phyloP scores from a whole-genome alignment of 73 alveolate species.

The Breviolum minutum region DNA sequence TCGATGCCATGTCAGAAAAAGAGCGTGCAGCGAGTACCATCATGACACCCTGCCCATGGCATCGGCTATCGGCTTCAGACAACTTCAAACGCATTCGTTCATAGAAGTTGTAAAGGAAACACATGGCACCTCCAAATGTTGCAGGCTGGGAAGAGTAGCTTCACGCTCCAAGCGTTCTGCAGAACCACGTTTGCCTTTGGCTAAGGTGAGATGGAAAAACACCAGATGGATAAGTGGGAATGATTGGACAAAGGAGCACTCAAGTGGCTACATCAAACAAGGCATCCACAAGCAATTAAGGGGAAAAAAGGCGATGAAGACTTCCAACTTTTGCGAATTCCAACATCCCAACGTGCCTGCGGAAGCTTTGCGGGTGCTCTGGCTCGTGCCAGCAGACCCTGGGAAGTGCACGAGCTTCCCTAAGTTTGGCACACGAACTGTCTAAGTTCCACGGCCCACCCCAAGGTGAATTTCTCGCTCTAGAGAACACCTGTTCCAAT shows the following conservation, averaged over 20 bases:
- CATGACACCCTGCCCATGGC: slow-evolving; percentile 55
- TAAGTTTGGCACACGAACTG: neutral
- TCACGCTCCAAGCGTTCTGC: slow-evolving; percentile 42
- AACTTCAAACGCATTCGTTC: too few species aligned
- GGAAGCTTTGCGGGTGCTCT: neutral
- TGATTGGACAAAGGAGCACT: too few species aligned
- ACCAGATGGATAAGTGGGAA: too few species aligned
- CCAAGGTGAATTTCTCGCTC: too few species aligned
- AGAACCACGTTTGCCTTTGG: slow-evolving; percentile 16
- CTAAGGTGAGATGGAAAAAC: neutral
- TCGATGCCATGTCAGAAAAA: slow-evolving; percentile 25
- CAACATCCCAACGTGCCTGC: neutral
- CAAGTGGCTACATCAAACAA: too few species aligned
- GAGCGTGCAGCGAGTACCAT: slow-evolving; percentile 70
- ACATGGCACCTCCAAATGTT: slow-evolving; percentile 22
- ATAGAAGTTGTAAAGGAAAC: too few species aligned
- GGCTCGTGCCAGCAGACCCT: slow-evolving; percentile 19
- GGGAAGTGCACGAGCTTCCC: slow-evolving; percentile 48
- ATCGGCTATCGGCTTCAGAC: neutral
- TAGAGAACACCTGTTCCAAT: too few species aligned
- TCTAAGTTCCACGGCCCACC: neutral
- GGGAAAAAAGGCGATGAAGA: too few species aligned
- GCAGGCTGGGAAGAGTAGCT: slow-evolving; percentile 36
- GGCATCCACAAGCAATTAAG: too few species aligned
- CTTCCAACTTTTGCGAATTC: too few species aligned